Evolutionary conservation across 1,284 basidiomycete species (phyloP), one percentile per base, ranked within the genome.

Genomic region (Cronartium ribicola): DNA sequence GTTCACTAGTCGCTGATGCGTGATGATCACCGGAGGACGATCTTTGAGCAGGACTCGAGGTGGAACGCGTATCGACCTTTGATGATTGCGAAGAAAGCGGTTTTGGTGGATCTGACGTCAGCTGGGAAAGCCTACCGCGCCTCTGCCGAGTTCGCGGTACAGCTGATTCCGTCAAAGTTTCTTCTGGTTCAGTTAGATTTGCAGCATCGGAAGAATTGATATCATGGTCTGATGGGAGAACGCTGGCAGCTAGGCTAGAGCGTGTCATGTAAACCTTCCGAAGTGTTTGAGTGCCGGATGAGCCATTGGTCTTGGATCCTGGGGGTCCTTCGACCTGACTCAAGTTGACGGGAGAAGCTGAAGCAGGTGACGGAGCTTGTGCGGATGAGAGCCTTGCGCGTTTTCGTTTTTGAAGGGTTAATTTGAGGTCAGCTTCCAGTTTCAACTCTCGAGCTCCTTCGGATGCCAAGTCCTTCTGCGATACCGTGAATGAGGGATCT

Each of bases 401-500:
- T 59, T 63, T 55, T 20, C 70, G 70, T 57, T 73, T 66, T 10
- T 43, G 63, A 44, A 73, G 63, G 48, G 65, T 73, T 44, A 59
- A 48, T 65, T 63, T 51, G 14, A 73, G 41, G 48, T 73, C 62
- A 6, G 70, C 40, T 66, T 73, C 70, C 41, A 48, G 63, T 65
- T 65, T 46, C 20, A 57, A 36, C 41, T 73, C 55, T 51, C 41
- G 22, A 40, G 29, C 41, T 40, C 44, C 48, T 66, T 73, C 55
- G 5, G 70, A 36, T 29, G 43, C 39, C 17, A 73, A 60, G 7
- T 66, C 64, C 48, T 51, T 51, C 17, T 14, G 17, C 48, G 48
- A 17, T 51, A 51, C 48, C 4, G 8, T 51, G 22, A 17, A 51
- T 5, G 17, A 17, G 3, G 48, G 17, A 51, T 51, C 48, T 51